Conservation (phyloP, 306 rosid genomes). For the Alnus glutinosa region DNA sequence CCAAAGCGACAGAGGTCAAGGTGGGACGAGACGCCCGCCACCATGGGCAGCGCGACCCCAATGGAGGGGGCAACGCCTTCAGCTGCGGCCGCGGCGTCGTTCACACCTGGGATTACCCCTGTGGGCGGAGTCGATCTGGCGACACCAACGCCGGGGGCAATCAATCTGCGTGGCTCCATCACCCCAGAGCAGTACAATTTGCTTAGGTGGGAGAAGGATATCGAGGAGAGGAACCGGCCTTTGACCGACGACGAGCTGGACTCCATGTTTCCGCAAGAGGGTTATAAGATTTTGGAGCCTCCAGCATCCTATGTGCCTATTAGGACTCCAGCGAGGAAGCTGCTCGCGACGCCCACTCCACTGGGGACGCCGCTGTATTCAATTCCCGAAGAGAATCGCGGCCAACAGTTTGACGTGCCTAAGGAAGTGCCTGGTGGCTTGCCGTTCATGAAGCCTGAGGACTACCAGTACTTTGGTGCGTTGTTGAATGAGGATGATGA, state of each 20-base stretch:
- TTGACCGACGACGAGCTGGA: conserved; percentile 77
- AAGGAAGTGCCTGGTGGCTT: conserved; percentile 69
- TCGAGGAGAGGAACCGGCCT: conserved; percentile 75
- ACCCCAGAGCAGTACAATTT: conserved; percentile 77
- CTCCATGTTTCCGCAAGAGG: conserved; percentile 75
- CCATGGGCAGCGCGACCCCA: conserved; percentile 76
- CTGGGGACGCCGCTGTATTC: conserved; percentile 65
- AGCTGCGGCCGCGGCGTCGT: conserved; percentile 47
- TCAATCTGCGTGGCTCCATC: conserved; percentile 58
- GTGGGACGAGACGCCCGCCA: conserved; percentile 81
- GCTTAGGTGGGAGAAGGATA: conserved; percentile 80
- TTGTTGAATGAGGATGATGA: conserved; percentile 72
- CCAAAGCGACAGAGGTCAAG: conserved; percentile 70
- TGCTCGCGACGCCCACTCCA: conserved; percentile 70
- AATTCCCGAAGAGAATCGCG: conserved; percentile 79
- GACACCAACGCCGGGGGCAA: conserved; percentile 63
- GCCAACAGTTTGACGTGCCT: conserved; percentile 79
- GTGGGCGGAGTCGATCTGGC: conserved; percentile 70
- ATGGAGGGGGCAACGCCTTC: conserved; percentile 66
- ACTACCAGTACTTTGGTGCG: conserved; percentile 72
- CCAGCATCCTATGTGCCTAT: conserved; percentile 65
- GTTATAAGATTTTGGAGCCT: conserved; percentile 73
- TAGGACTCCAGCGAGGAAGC: conserved; percentile 77
- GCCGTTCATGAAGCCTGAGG: conserved; percentile 82
- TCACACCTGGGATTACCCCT: conserved; percentile 75